Base-by-base conservation (phyloP, 169 alveolate genomes). In the Plasmodium vivax region DNA sequence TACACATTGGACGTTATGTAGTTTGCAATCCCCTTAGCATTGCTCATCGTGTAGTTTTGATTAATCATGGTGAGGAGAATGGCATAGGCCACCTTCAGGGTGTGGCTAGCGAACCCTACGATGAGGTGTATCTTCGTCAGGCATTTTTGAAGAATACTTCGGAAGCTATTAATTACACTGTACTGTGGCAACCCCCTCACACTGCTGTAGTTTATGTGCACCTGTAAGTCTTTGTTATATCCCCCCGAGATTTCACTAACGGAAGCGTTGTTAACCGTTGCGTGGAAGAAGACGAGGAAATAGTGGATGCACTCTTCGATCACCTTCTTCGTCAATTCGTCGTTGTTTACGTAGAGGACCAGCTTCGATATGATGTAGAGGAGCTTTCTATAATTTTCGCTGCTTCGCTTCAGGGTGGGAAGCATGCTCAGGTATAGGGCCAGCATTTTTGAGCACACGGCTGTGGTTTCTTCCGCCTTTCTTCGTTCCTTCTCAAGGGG, bases 351-450 rank as follows among this genome's bases (percentile, higher is more conserved):
- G 72, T 82, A 92, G 36, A 92, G 79, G 23, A 82, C 3, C 41
- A 92, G 16, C 58, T 82, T 92, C 0, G 95, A 92, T 32, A 92
- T 75, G 56, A 92, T 73, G 75, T 92, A 92, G 47, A 92, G 92
- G 14, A 82, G 12, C 58, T 83, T 92, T 3, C 14, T 27, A 47
- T 92, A 92, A 75, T 82, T 82, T 45, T 92, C 95, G 77, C 75
- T 72, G 41, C 23, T 73, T 72, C 73, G 83, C 77, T 92, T 82
- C 81, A 92, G 45, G 23, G 14, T 83, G 32, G 79, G 43, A 82
- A 82, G 72, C 72, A 54, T 92, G 27, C 58, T 82, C 16, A 92
- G 83, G 58, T 92, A 92, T 73, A 82, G 38, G 75, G 82, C 34
- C 43, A 92, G 16, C 43, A 82, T 34, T 92, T 92, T 82, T 83